These are phyloP conservation scores for Avena atlantica DNA, from an alignment of 176 grass and related monocot species.

Conservation along the genomic window DNA sequence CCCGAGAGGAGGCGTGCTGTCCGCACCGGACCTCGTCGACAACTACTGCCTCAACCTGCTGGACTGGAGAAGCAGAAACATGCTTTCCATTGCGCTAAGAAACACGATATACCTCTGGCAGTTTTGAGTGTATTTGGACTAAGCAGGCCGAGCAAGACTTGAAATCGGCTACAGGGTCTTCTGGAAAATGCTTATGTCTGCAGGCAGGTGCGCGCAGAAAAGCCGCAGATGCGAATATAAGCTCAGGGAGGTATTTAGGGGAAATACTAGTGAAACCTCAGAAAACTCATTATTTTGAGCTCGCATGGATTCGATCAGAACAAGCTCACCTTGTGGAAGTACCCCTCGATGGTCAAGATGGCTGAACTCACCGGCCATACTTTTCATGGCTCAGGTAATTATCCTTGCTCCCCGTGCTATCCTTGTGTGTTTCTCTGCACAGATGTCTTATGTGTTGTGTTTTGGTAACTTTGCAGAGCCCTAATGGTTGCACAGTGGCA, in stretches of 20 bases:
- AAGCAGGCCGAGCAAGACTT: slow-evolving; percentile 60
- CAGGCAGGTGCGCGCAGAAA: no score
- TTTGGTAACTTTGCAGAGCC: not conserved
- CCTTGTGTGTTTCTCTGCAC: not conserved
- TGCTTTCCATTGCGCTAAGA: not conserved
- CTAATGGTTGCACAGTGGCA: not conserved
- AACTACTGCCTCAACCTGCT: not conserved
- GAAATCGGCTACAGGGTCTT: not conserved
- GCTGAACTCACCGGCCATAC: not conserved
- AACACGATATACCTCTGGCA: not conserved
- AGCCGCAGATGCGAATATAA: no score
- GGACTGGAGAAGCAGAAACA: not conserved
- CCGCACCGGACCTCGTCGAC: not conserved
- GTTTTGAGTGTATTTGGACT: slow-evolving; percentile 59
- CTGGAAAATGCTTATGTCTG: not conserved
- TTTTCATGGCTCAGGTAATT: not conserved
- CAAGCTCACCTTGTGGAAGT: not conserved
- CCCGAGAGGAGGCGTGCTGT: not conserved
- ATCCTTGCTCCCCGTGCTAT: not conserved
- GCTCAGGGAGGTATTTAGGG: no score
- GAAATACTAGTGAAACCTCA: no score
- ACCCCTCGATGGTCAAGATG: not conserved
- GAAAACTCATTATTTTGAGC: not conserved
- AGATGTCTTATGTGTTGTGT: not conserved
- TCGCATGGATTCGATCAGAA: not conserved